phyloP scores from a whole-genome alignment of 2,329 filamentous ascomycete genomes.

The Pestalotiopsis sp. region DNA sequence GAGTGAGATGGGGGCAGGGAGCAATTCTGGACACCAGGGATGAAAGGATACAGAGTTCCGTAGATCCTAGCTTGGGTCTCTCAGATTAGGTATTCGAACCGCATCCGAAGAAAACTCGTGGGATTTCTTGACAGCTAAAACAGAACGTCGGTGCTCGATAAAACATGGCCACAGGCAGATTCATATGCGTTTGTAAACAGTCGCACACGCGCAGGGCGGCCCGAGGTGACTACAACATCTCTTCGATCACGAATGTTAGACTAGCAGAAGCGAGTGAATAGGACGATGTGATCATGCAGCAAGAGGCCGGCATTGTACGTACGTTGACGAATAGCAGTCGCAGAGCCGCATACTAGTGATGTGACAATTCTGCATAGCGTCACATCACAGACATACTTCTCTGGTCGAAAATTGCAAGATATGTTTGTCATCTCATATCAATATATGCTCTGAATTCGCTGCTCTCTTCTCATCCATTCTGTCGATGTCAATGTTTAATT shows the following conservation, averaged over 20 bases:
- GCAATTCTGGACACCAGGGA: background rate
- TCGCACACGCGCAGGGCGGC: background rate
- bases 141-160: too few relatives aligned
- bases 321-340: background rate
- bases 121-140: too few relatives aligned
- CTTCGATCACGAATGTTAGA: background rate
- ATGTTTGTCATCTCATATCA: too few relatives aligned
- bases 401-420: too few relatives aligned
- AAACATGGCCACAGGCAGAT: too few relatives aligned
- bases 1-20: background rate
- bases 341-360: background rate
- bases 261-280: background rate
- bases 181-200: too few relatives aligned
- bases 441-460: too few relatives aligned
- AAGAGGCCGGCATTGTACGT: background rate
- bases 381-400: background rate
- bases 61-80: background rate
- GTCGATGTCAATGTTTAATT: too few relatives aligned
- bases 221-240: background rate
- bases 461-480: too few relatives aligned
- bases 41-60: background rate
- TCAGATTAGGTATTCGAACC: background rate
- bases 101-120: too few relatives aligned
- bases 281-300: background rate
- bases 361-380: background rate